Percentiles rank a stretch among this genome's conserved stretches.
phyloP scores from a whole-genome alignment of 2,329 filamentous ascomycete genomes.

The Aspergillus alliaceus region DNA sequence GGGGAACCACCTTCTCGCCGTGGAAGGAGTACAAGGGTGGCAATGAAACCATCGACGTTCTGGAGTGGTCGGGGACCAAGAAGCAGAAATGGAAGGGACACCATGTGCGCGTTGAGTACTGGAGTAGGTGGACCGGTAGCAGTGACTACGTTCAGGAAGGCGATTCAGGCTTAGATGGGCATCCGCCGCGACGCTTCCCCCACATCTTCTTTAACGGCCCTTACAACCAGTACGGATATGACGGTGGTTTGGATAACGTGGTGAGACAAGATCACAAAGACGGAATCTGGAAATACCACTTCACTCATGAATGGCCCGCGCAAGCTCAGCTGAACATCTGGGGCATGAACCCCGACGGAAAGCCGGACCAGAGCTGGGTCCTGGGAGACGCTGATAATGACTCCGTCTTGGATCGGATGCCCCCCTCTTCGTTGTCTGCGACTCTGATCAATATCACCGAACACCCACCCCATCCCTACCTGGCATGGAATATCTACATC shows the following conservation, averaged over 20 bases:
- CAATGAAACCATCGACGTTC: slow-evolving; percentile 50
- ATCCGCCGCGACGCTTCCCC: slow-evolving; percentile 54
- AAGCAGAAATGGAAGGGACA: slow-evolving; percentile 61
- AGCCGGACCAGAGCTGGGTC: slow-evolving; percentile 60
- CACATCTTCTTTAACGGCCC: slow-evolving; percentile 63
- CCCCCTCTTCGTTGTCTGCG: slow-evolving; percentile 57
- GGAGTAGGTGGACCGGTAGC: slow-evolving; percentile 59
- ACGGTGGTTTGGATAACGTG: slow-evolving; percentile 57
- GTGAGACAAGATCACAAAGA: slow-evolving; percentile 51
- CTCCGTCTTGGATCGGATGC: slow-evolving; percentile 61
- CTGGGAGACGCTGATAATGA: slow-evolving; percentile 64
- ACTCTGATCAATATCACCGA: slow-evolving; percentile 61
- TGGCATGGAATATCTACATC: slow-evolving; percentile 57
- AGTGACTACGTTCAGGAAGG: slow-evolving; percentile 62
- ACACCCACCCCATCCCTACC: slow-evolving; percentile 53
- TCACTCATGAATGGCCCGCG: slow-evolving; percentile 65
- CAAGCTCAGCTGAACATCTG: slow-evolving; percentile 64
- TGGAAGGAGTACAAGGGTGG: slow-evolving; percentile 58
- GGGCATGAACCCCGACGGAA: slow-evolving; percentile 64
- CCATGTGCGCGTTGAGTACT: slow-evolving; percentile 65
- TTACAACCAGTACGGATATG: slow-evolving; percentile 65
- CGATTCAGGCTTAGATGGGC: slow-evolving; percentile 45
- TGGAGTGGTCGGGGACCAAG: slow-evolving; percentile 59
- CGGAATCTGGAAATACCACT: slow-evolving; percentile 59
- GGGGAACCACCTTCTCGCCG: slow-evolving; percentile 59